Percentiles rank a stretch among this genome's conserved stretches.
These are phyloP conservation scores for Xylaria sp. DNA, from an alignment of 2,329 filamentous ascomycete species.

Conservation along the genomic window DNA sequence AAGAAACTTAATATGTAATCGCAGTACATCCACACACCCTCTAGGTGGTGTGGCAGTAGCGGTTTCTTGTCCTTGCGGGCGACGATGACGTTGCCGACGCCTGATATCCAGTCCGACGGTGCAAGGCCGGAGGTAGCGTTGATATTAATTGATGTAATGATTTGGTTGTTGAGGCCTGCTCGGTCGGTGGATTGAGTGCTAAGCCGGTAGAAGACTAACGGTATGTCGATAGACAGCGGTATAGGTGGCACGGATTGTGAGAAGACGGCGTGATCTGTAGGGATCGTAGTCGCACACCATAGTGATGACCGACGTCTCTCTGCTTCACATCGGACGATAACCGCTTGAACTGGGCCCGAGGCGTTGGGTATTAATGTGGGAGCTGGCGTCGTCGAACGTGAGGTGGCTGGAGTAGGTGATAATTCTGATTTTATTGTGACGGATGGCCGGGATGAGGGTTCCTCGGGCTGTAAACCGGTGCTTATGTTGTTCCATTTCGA, in stretches of 20 bases:
- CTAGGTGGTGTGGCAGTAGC: neutral
- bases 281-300: neutral
- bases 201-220: constrained; percentile 8
- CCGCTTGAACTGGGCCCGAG: neutral
- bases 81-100: neutral
- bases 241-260: neutral
- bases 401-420: neutral
- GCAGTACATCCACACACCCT: constrained; percentile 4
- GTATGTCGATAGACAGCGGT: constrained; percentile 7
- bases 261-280: neutral
- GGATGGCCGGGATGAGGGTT: neutral
- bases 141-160: constrained; percentile 6
- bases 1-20: constrained; percentile 12
- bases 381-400: neutral
- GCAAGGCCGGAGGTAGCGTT: neutral
- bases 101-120: neutral
- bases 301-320: neutral
- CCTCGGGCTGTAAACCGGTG: neutral
- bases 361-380: neutral
- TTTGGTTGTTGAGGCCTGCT: constrained; percentile 6
- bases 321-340: neutral
- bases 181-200: neutral
- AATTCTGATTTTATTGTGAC: neutral
- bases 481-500: constrained; percentile 3
- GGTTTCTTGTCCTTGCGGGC: neutral